These are phyloP conservation scores for Glaciozyma martinii DNA, from an alignment of 768 basidiomycete species.

Conservation along the genomic window DNA sequence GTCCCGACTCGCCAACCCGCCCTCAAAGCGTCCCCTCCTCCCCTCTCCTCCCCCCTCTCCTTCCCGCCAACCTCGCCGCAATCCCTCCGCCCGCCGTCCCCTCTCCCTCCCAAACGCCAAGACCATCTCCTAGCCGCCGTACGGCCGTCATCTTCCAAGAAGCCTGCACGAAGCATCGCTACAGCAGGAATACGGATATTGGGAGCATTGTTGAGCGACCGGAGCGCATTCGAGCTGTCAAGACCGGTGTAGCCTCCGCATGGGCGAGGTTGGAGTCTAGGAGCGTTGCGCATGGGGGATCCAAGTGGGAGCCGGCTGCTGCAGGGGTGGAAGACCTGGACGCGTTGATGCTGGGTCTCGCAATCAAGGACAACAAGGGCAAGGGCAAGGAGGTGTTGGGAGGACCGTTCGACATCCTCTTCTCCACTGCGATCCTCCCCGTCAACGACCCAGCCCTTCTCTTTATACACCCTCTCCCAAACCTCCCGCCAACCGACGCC, in stretches of 20 bases:
- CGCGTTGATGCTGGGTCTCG: slow-evolving; percentile 1
- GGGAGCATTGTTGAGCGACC: slow-evolving; percentile 82
- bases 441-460: slow-evolving; percentile 26
- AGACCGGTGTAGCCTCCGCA: slow-evolving; percentile 69
- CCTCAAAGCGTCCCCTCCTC: no score
- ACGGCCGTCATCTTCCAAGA: slow-evolving; percentile 26
- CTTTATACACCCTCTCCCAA: slow-evolving; percentile 24
- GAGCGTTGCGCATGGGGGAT: slow-evolving; percentile 39
- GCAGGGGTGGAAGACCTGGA: slow-evolving; percentile 11
- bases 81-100: no score
- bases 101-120: no score
- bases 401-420: slow-evolving; percentile 32
- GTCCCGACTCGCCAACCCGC: no score
- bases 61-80: no score
- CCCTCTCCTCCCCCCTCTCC: no score
- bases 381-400: slow-evolving; percentile 1
- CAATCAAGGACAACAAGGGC: background rate
- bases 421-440: slow-evolving; percentile 3
- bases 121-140: background rate
- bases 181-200: slow-evolving; percentile 64
- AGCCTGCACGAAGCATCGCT: slow-evolving; percentile 15
- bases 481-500: slow-evolving; percentile 5
- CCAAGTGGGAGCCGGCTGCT: slow-evolving; percentile 41
- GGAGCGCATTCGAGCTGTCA: slow-evolving; percentile 75
- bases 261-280: slow-evolving; percentile 54